Evolutionary conservation across 2,329 filamentous ascomycete genomes (phyloP).

Genomic region (Colletotrichum sp.): DNA sequence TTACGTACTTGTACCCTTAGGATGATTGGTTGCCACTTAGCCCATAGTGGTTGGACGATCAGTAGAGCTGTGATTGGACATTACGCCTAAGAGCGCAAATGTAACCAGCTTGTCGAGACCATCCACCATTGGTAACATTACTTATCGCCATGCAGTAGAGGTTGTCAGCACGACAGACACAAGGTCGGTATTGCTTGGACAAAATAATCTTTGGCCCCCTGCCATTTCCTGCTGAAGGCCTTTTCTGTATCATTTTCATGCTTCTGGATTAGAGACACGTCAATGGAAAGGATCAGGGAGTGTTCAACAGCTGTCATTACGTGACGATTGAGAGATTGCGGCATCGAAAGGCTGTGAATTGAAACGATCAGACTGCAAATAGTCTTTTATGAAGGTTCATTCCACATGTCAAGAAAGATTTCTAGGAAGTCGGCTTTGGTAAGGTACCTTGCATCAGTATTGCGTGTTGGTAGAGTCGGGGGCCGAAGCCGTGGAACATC

Average conservation of each 20-base stretch:
- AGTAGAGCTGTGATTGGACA: neutral
- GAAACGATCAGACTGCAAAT: neutral
- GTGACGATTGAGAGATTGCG: neutral
- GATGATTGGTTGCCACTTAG: neutral
- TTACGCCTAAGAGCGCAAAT: fast-evolving
- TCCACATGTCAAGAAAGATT: too few relatives aligned
- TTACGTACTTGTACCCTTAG: fast-evolving
- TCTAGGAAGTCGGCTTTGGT: too few relatives aligned
- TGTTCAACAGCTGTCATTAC: neutral
- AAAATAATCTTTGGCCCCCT: neutral
- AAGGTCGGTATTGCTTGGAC: neutral
- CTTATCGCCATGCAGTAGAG: neutral
- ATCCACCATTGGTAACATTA: fast-evolving
- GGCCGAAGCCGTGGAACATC: too few relatives aligned
- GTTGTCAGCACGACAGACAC: fast-evolving
- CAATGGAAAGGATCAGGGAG: fast-evolving
- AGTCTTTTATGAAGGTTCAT: too few relatives aligned
- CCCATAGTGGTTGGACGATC: neutral
- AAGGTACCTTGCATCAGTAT: too few relatives aligned
- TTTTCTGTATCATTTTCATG: neutral
- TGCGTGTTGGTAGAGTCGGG: too few relatives aligned
- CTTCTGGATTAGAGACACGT: fast-evolving
- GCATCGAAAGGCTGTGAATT: neutral
- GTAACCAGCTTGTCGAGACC: fast-evolving
- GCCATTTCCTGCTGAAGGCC: fast-evolving